Evolutionary conservation across 164 flowering plant species (phyloP).

Genomic region (Malania oleifera): DNA sequence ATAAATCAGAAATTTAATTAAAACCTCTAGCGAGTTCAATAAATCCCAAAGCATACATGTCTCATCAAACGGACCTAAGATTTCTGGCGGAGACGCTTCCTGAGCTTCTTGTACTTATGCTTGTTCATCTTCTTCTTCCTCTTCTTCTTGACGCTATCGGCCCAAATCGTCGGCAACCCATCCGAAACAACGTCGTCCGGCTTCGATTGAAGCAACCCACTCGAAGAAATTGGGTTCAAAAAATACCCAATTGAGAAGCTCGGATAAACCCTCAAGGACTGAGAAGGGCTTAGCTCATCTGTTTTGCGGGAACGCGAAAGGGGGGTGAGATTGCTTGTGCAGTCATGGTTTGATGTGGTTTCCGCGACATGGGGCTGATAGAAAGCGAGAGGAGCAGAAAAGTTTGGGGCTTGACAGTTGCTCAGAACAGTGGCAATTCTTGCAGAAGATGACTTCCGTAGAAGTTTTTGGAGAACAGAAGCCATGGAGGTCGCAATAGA

Average conservation of each 20-base stretch:
- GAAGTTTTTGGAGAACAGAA: slow-evolving; percentile 26
- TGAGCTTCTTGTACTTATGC: slow-evolving; percentile 70
- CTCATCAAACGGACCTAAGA: slow-evolving; percentile 27
- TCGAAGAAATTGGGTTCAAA: slow-evolving; percentile 21
- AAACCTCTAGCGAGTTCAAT: neutral
- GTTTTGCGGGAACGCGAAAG: neutral
- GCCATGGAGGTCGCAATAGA: slow-evolving; percentile 20
- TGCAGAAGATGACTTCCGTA: slow-evolving; percentile 21
- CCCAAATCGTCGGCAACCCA: slow-evolving; percentile 34
- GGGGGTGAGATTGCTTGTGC: slow-evolving; percentile 5
- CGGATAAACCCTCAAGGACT: slow-evolving; percentile 22
- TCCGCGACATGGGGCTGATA: slow-evolving; percentile 10
- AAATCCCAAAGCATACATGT: neutral
- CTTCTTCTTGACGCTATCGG: slow-evolving; percentile 89
- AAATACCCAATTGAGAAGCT: slow-evolving; percentile 33
- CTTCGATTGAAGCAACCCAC: slow-evolving; percentile 22
- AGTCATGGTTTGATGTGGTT: neutral
- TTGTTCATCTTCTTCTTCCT: slow-evolving; percentile 87
- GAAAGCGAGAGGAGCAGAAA: neutral
- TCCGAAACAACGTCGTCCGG: slow-evolving; percentile 12
- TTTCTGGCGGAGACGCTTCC: slow-evolving; percentile 45
- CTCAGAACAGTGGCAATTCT: slow-evolving; percentile 13
- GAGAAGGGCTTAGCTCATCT: slow-evolving; percentile 1
- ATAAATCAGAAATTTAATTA: neutral
- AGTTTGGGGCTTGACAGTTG: slow-evolving; percentile 10